Evolutionary conservation across 352 stramenopile species (phyloP).

Genomic region (Phytophthora megakarya): DNA sequence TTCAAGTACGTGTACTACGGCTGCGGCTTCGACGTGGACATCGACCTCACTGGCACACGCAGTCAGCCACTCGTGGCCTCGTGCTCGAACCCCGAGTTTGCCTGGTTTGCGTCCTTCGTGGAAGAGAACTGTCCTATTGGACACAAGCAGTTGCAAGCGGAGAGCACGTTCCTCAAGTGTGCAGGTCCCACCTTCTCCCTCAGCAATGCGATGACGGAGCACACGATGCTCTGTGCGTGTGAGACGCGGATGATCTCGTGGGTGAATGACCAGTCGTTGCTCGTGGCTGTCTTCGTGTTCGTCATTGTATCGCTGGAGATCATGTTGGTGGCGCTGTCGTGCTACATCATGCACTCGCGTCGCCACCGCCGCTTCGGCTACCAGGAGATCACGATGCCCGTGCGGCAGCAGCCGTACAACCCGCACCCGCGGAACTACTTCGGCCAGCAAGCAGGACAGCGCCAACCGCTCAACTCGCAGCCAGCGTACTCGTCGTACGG

Average conservation of each 20-base stretch:
- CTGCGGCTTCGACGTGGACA: slow-evolving; percentile 70
- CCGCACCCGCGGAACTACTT: slow-evolving; percentile 81
- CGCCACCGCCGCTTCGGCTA: slow-evolving; percentile 70
- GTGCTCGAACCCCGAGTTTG: slow-evolving; percentile 62
- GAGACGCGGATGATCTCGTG: slow-evolving; percentile 80
- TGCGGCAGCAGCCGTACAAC: slow-evolving; percentile 81
- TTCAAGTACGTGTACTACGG: slow-evolving; percentile 80
- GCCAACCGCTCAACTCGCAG: slow-evolving; percentile 49
- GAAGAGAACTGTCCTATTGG: slow-evolving; percentile 75
- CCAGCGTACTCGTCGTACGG: slow-evolving; percentile 42
- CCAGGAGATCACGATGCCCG: slow-evolving; percentile 86
- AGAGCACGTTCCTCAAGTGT: slow-evolving; percentile 75
- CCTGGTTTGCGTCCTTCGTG: slow-evolving; percentile 78
- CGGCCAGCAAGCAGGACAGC: slow-evolving; percentile 40
- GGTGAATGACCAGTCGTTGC: slow-evolving; percentile 79
- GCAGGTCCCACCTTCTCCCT: slow-evolving; percentile 66
- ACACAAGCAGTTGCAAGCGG: slow-evolving; percentile 49
- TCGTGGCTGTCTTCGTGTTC: slow-evolving; percentile 80
- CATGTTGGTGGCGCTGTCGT: slow-evolving; percentile 76
- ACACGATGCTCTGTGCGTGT: slow-evolving; percentile 84
- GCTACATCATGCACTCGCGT: slow-evolving; percentile 83
- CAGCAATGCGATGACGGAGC: slow-evolving; percentile 67
- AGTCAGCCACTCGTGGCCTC: slow-evolving; percentile 49
- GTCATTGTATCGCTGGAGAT: slow-evolving; percentile 84
- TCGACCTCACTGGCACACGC: slow-evolving; percentile 50